A percentile compares a stretch with the other conserved stretches of the same genome.
Evolutionary conservation across 1,139 yeast species (phyloP).

Genomic region (Yamadazyma oceani): DNA sequence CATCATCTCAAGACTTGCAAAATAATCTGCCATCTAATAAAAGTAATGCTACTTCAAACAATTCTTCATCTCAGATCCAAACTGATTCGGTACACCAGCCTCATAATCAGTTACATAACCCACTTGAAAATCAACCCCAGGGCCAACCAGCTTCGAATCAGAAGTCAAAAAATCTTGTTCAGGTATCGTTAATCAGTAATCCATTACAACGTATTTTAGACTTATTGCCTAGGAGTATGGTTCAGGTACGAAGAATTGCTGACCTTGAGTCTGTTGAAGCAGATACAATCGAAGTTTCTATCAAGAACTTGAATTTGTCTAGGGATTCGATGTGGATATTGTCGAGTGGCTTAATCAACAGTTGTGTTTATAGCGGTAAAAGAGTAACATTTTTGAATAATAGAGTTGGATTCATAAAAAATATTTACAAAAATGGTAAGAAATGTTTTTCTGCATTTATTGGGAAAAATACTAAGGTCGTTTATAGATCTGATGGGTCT

Average conservation of each 20-base stretch:
- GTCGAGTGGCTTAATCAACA: constrained; percentile 58
- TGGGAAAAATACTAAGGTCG: constrained; percentile 72
- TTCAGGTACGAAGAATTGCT: constrained; percentile 48
- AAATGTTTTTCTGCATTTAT: constrained; percentile 64
- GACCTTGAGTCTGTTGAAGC: constrained; percentile 54
- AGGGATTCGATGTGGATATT: constrained; percentile 95
- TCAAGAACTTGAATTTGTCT: constrained; percentile 78
- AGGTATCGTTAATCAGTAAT: constrained; percentile 61
- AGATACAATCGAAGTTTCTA: constrained; percentile 78
- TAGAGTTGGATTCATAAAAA: constrained; percentile 61
- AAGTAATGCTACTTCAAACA: not conserved
- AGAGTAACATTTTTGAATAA: constrained; percentile 59
- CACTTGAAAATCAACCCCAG: constrained; percentile 1
- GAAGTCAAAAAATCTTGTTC: constrained; percentile 22
- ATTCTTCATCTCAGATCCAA: not conserved
- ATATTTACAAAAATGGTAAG: constrained; percentile 70
- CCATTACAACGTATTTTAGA: constrained; percentile 63
- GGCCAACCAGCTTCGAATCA: constrained; percentile 6
- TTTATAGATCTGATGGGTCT: constrained; percentile 89
- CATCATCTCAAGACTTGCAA: not conserved
- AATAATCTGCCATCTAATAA: not conserved
- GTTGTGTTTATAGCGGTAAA: constrained; percentile 70
- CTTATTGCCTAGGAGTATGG: constrained; percentile 63
- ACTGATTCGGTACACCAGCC: too few species aligned
- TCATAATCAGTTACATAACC: too few species aligned